Evolutionary conservation across 1,284 basidiomycete genomes (phyloP).

Genomic region (Tylopilus sp.): DNA sequence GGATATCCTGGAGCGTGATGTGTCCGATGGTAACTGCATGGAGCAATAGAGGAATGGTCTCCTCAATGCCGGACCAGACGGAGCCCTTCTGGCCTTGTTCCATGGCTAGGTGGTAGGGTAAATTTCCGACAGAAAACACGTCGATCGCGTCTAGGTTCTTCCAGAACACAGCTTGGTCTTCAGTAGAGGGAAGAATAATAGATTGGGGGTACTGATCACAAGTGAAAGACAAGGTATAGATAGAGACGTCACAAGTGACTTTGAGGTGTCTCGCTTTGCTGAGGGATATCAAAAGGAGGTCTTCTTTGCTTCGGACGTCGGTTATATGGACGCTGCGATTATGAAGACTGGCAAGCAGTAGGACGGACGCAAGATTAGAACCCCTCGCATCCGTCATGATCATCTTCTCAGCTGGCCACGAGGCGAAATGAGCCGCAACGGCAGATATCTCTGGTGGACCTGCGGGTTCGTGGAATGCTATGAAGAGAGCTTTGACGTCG

Average conservation of each 20-base stretch:
- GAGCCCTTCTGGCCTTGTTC: slow-evolving; percentile 69
- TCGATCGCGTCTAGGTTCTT: slow-evolving; percentile 84
- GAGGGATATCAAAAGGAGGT: slow-evolving; percentile 88
- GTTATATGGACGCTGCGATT: slow-evolving; percentile 90
- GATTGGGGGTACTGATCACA: slow-evolving; percentile 71
- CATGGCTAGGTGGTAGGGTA: slow-evolving; percentile 77
- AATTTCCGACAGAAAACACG: slow-evolving; percentile 85
- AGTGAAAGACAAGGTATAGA: slow-evolving; percentile 92
- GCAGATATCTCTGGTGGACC: slow-evolving; percentile 52
- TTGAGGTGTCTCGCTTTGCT: slow-evolving; percentile 94
- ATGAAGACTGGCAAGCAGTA: slow-evolving; percentile 91
- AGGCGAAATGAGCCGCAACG: slow-evolving; percentile 85
- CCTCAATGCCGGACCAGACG: slow-evolving; percentile 81
- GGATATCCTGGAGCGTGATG: slow-evolving; percentile 83
- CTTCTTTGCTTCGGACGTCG: slow-evolving; percentile 87
- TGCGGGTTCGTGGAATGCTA: slow-evolving; percentile 68
- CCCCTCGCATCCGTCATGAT: slow-evolving; percentile 94
- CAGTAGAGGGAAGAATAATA: slow-evolving; percentile 68
- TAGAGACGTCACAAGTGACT: slow-evolving; percentile 95
- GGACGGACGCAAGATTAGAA: slow-evolving; percentile 89
- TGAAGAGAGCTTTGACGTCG: slow-evolving; percentile 81
- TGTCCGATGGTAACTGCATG: slow-evolving; percentile 82
- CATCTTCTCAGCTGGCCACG: slow-evolving; percentile 90
- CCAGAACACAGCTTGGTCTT: slow-evolving; percentile 89
- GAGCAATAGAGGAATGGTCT: slow-evolving; percentile 86